Evolutionary conservation across 805 yeast genomes (phyloP).

Genomic region (Hanseniaspora valbyensis): DNA sequence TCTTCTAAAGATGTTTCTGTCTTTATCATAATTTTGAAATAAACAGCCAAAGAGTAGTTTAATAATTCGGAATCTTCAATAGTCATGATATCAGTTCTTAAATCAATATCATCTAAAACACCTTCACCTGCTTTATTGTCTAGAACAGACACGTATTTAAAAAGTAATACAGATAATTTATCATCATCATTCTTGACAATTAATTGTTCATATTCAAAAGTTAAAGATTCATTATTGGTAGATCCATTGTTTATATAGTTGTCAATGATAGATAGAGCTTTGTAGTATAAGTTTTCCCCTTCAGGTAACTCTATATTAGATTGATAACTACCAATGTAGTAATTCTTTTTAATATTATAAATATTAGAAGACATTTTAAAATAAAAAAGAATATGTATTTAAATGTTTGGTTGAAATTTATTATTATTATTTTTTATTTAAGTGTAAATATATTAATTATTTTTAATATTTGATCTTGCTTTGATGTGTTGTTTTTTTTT

Average conservation of each 20-base stretch:
- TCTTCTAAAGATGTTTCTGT: constrained; percentile 24
- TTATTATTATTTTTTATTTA: background rate
- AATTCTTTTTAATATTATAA: constrained; percentile 38
- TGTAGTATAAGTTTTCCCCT: constrained; percentile 25
- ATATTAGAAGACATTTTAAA: background rate
- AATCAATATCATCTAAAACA: constrained; percentile 18
- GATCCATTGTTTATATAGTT: constrained; percentile 19
- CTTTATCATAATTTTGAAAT: constrained; percentile 21
- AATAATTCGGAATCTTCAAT: constrained; percentile 21
- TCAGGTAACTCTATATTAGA: constrained; percentile 33
- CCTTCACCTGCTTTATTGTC: constrained; percentile 18
- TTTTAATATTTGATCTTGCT: too few species aligned
- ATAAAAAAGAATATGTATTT: too few species aligned
- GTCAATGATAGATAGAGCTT: constrained; percentile 28
- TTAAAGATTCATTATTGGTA: background rate
- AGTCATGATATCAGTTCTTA: constrained; percentile 17
- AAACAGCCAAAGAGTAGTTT: constrained; percentile 20
- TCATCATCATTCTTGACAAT: constrained; percentile 16
- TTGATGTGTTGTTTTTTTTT: too few species aligned
- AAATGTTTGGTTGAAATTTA: background rate
- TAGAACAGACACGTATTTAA: constrained; percentile 24
- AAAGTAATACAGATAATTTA: constrained; percentile 27
- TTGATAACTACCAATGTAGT: constrained; percentile 48
- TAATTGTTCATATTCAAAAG: constrained; percentile 18
- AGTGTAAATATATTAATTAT: background rate